These are phyloP conservation scores for Phytophthora meadii DNA, from an alignment of 352 stramenopile genomes.

Conservation along the genomic window DNA sequence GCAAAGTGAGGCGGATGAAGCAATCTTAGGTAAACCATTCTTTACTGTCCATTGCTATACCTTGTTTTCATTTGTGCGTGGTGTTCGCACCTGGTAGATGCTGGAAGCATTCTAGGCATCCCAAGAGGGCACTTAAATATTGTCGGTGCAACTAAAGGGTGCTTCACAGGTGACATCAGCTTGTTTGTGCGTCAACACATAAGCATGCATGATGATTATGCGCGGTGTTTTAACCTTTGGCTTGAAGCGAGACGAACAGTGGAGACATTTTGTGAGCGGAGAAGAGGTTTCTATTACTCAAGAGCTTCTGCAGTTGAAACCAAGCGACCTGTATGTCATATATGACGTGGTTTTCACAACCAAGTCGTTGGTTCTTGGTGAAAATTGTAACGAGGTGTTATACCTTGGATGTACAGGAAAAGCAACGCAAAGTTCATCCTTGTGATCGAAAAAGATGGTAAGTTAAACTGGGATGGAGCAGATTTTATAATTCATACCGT, in stretches of 20 bases:
- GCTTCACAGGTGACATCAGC: conserved; percentile 64
- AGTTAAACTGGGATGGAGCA: background rate
- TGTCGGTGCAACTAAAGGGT: conserved; percentile 84
- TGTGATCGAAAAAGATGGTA: conserved; percentile 96
- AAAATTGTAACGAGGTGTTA: background rate
- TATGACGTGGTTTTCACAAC: background rate
- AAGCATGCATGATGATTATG: background rate
- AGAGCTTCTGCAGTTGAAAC: conserved; percentile 65
- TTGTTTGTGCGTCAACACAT: conserved; percentile 43
- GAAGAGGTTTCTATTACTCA: conserved; percentile 84
- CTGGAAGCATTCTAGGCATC: conserved; percentile 71
- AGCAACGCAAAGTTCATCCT: conserved; percentile 90
- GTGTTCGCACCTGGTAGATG: conserved; percentile 48
- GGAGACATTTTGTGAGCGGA: conserved; percentile 57
- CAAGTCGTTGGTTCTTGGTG: background rate
- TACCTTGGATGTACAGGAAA: conserved; percentile 31
- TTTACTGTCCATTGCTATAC: too few relatives aligned
- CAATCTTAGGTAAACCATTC: conserved; percentile 71
- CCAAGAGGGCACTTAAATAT: conserved; percentile 82
- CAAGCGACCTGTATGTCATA: conserved; percentile 53
- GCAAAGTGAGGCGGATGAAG: conserved; percentile 84
- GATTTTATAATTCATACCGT: too few relatives aligned
- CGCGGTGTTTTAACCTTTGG: conserved; percentile 6
- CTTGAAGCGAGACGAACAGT: conserved; percentile 58
- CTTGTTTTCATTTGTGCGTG: background rate